phyloP scores from a whole-genome alignment of 768 basidiomycete genomes.

The Rhizopogon roseolus region DNA sequence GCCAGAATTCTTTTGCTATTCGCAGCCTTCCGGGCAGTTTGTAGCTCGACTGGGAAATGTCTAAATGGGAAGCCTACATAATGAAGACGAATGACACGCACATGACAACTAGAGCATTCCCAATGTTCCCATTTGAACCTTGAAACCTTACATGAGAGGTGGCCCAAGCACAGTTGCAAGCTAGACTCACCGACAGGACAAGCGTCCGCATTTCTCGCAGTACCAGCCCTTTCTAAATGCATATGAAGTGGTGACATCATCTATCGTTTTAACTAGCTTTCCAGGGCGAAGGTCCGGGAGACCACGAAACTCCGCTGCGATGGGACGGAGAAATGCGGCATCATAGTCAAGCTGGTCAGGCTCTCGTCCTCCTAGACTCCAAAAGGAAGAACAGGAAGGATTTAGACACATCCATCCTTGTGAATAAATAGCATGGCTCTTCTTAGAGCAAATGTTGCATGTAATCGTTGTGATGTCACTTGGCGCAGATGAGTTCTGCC shows the following conservation, averaged over 20 bases:
- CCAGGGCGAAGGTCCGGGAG: constrained; percentile 37
- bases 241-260: constrained; percentile 46
- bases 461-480: not conserved
- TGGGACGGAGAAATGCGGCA: constrained; percentile 39
- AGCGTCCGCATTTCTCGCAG: constrained; percentile 62
- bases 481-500: not conserved
- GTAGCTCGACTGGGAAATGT: constrained; percentile 10
- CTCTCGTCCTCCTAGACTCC: constrained; percentile 29
- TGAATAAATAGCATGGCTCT: constrained; percentile 50
- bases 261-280: constrained; percentile 20
- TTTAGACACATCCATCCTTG: constrained; percentile 62
- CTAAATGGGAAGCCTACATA: not conserved
- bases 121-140: constrained; percentile 75
- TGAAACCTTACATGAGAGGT: constrained; percentile 3
- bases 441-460: constrained; percentile 40
- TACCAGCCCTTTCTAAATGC: constrained; percentile 65
- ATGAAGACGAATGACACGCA: constrained; percentile 20
- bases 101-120: constrained; percentile 62
- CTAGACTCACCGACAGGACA: constrained; percentile 61
- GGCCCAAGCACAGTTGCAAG: not conserved
- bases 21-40: constrained; percentile 17
- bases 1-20: constrained; percentile 34
- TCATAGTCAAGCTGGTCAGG: constrained; percentile 43
- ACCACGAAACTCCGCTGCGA: constrained; percentile 22
- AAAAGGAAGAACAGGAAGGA: constrained; percentile 54